Evolutionary conservation across 208 protist genomes (phyloP).

Genomic region (Leptomonas seymouri): DNA sequence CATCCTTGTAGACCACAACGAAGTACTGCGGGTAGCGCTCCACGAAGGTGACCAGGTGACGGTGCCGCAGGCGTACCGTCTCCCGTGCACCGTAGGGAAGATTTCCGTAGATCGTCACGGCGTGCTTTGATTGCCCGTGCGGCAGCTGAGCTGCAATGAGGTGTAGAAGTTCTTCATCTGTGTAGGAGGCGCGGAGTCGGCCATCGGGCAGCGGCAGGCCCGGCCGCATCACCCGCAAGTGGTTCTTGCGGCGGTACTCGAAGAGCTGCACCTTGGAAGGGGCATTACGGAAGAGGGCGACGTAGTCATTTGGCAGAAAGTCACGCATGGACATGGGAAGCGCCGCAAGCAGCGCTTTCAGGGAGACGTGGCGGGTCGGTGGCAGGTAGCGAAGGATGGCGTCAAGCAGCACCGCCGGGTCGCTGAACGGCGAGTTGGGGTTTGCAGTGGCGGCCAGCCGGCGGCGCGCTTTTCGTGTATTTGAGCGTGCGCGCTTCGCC

Average conservation of each 20-base stretch:
- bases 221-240: conserved; percentile 48
- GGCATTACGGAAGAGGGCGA: conserved; percentile 39
- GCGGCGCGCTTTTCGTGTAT: conserved; percentile 41
- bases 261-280: conserved; percentile 62
- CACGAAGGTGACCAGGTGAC: conserved; percentile 35
- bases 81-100: conserved; percentile 55
- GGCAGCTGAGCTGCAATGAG: conserved; percentile 45
- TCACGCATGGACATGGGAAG: conserved; percentile 45
- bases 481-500: conserved; percentile 13
- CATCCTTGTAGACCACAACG: conserved; percentile 40
- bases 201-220: conserved; percentile 60
- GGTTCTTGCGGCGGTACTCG: conserved; percentile 52
- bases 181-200: conserved; percentile 47
- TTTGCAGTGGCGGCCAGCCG: conserved; percentile 40
- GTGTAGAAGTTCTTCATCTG: conserved; percentile 49
- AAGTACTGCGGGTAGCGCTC: conserved; percentile 54
- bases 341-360: conserved; percentile 36
- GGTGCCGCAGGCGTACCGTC: conserved; percentile 27
- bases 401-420: conserved; percentile 44
- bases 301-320: conserved; percentile 44
- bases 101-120: conserved; percentile 29
- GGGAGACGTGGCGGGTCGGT: conserved; percentile 35
- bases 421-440: conserved; percentile 52
- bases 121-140: conserved; percentile 19
- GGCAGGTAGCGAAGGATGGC: conserved; percentile 59